Base-by-base conservation (phyloP, 139 green algal genomes). In the Picochlorum costavermella region DNA sequence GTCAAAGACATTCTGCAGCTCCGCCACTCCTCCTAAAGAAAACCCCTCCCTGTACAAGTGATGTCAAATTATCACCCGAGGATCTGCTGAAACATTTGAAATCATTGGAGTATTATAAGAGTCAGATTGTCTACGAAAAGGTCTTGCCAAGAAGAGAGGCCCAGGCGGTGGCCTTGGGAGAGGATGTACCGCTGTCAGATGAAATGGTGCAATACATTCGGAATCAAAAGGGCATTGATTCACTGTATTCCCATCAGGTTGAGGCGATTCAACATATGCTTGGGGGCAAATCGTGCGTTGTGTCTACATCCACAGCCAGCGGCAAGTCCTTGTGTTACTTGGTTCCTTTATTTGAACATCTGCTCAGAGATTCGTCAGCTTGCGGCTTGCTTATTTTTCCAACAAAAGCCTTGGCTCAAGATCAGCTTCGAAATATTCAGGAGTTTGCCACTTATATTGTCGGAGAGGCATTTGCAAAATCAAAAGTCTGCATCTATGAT, bases 301-400 rank as follows among this genome's bases (percentile, higher is more conserved):
- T 98, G 9, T 81, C 76, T 40, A 98, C 92, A 0, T 80, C 84
- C 36, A 98, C 92, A 2, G 91, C 92, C 28, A 88, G 71, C 64
- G 92, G 92, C 61, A 98, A 98, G 76, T 90, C 77, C 6, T 72
- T 96, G 60, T 96, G 89, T 78, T 96, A 96, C 77, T 77, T 80
- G 50, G 46, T 96, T 20, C 90, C 90, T 1, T 71, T 96, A 17
- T 65, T 87, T 17, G 71, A 87, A 67, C 77, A 74, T 0, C 73
- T 91, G 59, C 64, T 64, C 1, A 25, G 36, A 59, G 68, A 90
- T 60, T 65, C 60, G 6, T 50, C 72, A 25, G 71, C 84, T 13
- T 88, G 71, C 64, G 86, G 86, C 1, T 66, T 98, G n/a, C 83
- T 90, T 70, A 77, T 97, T 65, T 98, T 97, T 63, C 92, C 92